Conservation (phyloP, 2,329 filamentous ascomycete species). For the Colletotrichum neosansevieriae region DNA sequence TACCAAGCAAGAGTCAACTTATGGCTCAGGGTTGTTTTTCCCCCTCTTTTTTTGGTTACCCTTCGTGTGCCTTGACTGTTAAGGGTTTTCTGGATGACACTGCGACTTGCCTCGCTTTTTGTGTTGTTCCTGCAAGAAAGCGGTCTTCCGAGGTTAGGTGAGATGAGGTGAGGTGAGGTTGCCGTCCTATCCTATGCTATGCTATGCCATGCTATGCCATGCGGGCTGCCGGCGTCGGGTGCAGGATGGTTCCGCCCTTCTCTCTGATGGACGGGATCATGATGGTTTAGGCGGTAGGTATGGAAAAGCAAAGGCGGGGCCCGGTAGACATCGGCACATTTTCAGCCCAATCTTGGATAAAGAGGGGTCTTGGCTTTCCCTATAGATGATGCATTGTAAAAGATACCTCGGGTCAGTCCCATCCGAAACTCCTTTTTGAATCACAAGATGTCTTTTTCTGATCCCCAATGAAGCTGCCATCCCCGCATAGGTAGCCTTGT, state of each 20-base stretch:
- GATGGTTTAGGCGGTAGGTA: too few species aligned
- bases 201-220: too few species aligned
- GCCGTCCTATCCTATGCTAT: too few species aligned
- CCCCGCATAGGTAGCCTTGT: neutral
- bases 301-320: neutral
- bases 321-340: neutral
- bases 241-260: neutral
- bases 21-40: neutral
- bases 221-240: too few species aligned
- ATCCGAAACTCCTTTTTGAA: neutral
- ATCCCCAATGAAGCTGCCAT: constrained; percentile 4
- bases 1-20: too few species aligned
- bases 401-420: neutral
- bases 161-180: neutral
- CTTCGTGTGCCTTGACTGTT: neutral
- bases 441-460: neutral
- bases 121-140: neutral
- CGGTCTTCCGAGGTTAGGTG: neutral
- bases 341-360: neutral
- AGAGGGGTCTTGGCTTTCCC: neutral
- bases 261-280: too few species aligned
- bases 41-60: neutral
- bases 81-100: constrained; percentile 4
- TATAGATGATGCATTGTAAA: neutral
- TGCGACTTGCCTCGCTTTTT: constrained; percentile 5